Evolutionary conservation across 345 rosid genomes (phyloP).

Genomic region (Durio zibethinus): DNA sequence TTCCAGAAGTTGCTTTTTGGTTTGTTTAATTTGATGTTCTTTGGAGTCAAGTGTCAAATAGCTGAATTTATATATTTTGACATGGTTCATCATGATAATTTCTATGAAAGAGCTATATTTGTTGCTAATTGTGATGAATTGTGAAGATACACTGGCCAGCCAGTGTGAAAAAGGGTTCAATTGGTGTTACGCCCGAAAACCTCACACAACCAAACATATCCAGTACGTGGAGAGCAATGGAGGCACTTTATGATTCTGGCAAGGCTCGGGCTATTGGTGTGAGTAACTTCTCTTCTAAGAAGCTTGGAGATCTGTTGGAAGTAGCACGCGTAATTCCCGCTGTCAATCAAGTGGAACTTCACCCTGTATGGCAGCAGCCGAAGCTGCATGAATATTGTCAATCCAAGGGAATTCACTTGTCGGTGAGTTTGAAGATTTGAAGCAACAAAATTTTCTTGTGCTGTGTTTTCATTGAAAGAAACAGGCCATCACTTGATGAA

Average conservation of each 20-base stretch:
- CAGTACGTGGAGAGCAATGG: conserved; percentile 83
- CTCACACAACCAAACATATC: conserved; percentile 56
- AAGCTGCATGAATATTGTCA: conserved; percentile 63
- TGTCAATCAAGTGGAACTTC: conserved; percentile 76
- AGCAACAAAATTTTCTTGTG: background rate
- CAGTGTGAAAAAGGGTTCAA: conserved; percentile 55
- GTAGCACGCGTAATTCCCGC: conserved; percentile 71
- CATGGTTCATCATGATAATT: background rate
- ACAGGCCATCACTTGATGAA: too few relatives aligned
- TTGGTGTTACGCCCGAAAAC: conserved; percentile 54
- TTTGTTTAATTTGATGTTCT: background rate
- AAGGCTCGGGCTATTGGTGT: conserved; percentile 76
- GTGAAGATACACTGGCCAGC: conserved; percentile 85
- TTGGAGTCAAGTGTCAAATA: background rate
- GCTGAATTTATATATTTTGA: background rate
- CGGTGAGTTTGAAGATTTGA: conserved; percentile 47
- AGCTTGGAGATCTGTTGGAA: conserved; percentile 60
- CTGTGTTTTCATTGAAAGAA: background rate
- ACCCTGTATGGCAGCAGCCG: conserved; percentile 74
- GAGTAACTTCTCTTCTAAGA: conserved; percentile 74
- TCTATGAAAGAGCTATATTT: background rate
- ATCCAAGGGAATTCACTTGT: conserved; percentile 68
- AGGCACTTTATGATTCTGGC: conserved; percentile 59
- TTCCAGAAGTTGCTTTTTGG: background rate
- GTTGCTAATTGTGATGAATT: background rate